Evolutionary conservation across 768 basidiomycete species (phyloP).

Genomic region (Mycena chlorophos): DNA sequence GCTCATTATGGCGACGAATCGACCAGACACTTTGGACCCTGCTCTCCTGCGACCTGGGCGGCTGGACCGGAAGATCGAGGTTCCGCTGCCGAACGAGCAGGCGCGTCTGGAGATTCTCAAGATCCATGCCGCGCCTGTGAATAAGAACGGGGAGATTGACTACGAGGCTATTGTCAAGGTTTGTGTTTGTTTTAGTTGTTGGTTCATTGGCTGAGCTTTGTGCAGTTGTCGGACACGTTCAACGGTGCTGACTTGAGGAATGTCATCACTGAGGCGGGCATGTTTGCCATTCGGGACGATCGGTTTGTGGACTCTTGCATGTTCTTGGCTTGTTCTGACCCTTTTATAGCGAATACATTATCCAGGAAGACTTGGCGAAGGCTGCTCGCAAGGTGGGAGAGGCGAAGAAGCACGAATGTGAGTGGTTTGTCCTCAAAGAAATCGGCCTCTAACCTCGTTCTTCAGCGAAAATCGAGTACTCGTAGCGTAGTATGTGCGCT

Average conservation of each 20-base stretch:
- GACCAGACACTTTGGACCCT: constrained; percentile 97
- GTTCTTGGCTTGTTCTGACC: constrained; percentile 4
- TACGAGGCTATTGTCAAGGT: constrained; percentile 98
- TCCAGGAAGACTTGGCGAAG: constrained; percentile 95
- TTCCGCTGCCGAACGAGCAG: constrained; percentile 96
- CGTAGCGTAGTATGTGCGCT: constrained; percentile 20
- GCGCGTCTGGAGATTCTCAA: constrained; percentile 95
- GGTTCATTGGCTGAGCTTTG: not conserved
- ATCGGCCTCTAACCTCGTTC: not conserved
- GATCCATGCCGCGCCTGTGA: constrained; percentile 92
- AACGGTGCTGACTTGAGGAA: constrained; percentile 97
- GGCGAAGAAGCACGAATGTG: constrained; percentile 97
- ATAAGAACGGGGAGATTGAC: constrained; percentile 94
- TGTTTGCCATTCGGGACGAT: constrained; percentile 98
- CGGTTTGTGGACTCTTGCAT: constrained; percentile 48
- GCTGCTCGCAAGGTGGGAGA: constrained; percentile 94
- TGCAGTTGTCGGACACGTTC: constrained; percentile 82
- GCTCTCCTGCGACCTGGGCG: constrained; percentile 95
- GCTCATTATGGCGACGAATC: constrained; percentile 99
- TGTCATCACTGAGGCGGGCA: constrained; percentile 92
- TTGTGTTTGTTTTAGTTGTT: constrained; percentile 12
- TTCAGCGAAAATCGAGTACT: constrained; percentile 57
- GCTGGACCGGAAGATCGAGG: constrained; percentile 95
- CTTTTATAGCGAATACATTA: constrained; percentile 71
- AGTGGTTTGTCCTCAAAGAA: constrained; percentile 31